Percentiles rank a stretch among this genome's conserved stretches.
Conservation (phyloP, 225 moss, liverwort and hornwort genomes). For the Bryum argenteum region DNA sequence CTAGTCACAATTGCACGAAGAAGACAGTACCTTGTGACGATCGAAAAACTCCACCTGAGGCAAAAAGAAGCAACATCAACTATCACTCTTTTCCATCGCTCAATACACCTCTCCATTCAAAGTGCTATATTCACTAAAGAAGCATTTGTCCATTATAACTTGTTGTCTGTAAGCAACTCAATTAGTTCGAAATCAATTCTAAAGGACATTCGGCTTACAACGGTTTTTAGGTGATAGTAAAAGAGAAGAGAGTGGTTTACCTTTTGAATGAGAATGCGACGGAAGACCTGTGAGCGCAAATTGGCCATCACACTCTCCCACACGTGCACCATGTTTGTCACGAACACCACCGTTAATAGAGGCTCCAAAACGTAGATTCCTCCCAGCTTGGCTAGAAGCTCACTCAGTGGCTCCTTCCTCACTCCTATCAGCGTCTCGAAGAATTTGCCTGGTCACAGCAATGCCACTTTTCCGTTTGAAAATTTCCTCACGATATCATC, state of each 20-base stretch:
- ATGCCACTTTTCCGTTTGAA: neutral
- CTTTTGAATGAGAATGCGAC: conserved; percentile 96
- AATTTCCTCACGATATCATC: neutral
- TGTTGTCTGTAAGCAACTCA: too few species aligned
- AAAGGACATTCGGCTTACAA: too few species aligned
- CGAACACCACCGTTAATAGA: conserved; percentile 80
- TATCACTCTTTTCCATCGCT: neutral
- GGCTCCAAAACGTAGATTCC: conserved; percentile 81
- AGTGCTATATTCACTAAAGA: too few species aligned
- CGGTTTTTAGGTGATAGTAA: too few species aligned
- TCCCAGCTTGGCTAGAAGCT: conserved; percentile 72
- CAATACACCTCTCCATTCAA: too few species aligned
- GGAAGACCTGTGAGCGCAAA: conserved; percentile 81
- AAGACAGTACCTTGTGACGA: conserved; percentile 88
- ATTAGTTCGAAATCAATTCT: too few species aligned
- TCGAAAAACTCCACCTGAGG: conserved; percentile 98
- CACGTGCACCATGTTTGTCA: conserved; percentile 91
- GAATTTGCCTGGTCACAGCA: conserved; percentile 68
- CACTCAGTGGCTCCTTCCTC: conserved; percentile 66
- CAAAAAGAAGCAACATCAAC: conserved; percentile 1
- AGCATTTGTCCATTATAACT: too few species aligned
- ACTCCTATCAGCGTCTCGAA: conserved; percentile 93
- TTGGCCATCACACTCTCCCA: conserved; percentile 99
- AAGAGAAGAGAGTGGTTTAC: conserved; percentile 24
- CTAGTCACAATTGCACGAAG: neutral